phyloP scores from a whole-genome alignment of 805 yeast species.

The Kodamaea fukazawae region DNA sequence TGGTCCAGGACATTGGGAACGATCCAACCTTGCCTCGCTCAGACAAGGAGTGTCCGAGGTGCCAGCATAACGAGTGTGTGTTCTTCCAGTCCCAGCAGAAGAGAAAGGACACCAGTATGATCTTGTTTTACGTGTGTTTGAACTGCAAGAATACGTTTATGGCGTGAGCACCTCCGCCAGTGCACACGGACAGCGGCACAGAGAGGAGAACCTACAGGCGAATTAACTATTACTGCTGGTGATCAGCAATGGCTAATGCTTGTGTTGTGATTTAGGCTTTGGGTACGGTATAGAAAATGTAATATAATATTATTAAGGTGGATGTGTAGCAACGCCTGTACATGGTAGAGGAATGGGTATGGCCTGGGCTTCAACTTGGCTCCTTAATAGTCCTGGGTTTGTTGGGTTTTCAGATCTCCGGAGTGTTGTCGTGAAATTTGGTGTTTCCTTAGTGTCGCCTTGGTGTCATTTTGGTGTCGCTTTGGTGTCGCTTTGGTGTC shows the following conservation, averaged over 20 bases:
- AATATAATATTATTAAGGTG: neutral
- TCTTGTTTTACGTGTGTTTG: slow-evolving; percentile 86
- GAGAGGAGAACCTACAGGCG: neutral
- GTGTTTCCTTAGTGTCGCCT: too few species aligned
- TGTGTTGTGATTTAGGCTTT: too few species aligned
- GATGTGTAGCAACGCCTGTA: too few species aligned
- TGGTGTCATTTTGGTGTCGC: too few species aligned
- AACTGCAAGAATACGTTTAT: slow-evolving; percentile 76
- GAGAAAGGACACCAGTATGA: slow-evolving; percentile 94
- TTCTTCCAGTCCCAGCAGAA: slow-evolving; percentile 96
- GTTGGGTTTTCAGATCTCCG: too few species aligned
- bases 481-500: too few species aligned
- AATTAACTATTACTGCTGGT: neutral
- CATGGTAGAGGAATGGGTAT: too few species aligned
- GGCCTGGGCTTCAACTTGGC: too few species aligned
- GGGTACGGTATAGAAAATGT: too few species aligned
- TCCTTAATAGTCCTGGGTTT: too few species aligned
- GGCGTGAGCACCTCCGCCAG: slow-evolving; percentile 13
- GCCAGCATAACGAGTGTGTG: slow-evolving; percentile 86
- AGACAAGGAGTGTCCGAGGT: slow-evolving; percentile 88
- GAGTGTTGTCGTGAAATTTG: too few species aligned
- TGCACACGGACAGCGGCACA: neutral
- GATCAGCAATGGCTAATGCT: too few species aligned
- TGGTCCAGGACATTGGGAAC: slow-evolving; percentile 88
- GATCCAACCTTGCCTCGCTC: slow-evolving; percentile 98